These are phyloP conservation scores for Nemania serpens DNA, from an alignment of 2,329 filamentous ascomycete species.

Conservation along the genomic window DNA sequence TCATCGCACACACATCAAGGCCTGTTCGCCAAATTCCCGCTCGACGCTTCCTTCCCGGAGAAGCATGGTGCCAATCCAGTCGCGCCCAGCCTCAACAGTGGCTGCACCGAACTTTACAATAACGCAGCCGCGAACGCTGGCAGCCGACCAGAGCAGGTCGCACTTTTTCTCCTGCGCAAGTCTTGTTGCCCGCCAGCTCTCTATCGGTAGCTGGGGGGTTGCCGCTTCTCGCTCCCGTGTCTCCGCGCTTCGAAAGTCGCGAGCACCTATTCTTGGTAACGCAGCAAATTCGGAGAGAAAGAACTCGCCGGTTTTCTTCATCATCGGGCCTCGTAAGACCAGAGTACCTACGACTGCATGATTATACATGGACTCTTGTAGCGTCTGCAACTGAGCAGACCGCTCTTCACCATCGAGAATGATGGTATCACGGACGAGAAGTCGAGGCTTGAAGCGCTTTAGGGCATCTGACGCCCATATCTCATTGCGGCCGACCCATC, in stretches of 20 bases:
- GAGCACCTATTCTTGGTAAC: conserved; percentile 79
- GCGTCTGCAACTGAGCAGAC: conserved; percentile 45
- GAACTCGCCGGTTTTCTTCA: conserved; percentile 69
- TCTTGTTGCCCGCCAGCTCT: conserved; percentile 60
- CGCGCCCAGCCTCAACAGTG: conserved; percentile 78
- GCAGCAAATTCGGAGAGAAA: conserved; percentile 79
- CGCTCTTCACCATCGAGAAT: conserved; percentile 66
- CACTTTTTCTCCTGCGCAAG: conserved; percentile 61
- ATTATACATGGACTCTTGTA: conserved; percentile 70
- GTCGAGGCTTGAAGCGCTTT: conserved; percentile 50
- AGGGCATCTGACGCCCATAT: conserved; percentile 62
- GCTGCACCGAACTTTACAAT: conserved; percentile 88
- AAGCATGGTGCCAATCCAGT: conserved; percentile 80
- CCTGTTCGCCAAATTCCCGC: conserved; percentile 76
- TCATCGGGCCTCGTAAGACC: conserved; percentile 75
- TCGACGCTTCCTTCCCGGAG: conserved; percentile 73
- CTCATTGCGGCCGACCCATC: conserved; percentile 86
- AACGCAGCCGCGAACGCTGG: conserved; percentile 79
- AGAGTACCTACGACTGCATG: conserved; percentile 83
- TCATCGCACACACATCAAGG: conserved; percentile 73
- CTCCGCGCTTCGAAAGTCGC: conserved; percentile 70
- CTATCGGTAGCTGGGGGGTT: conserved; percentile 45
- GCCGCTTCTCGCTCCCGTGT: conserved; percentile 47
- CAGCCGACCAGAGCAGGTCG: conserved; percentile 80
- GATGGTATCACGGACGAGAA: conserved; percentile 85